These are phyloP conservation scores for Tricholoma saponaceum DNA, from an alignment of 768 basidiomycete genomes.

Conservation along the genomic window DNA sequence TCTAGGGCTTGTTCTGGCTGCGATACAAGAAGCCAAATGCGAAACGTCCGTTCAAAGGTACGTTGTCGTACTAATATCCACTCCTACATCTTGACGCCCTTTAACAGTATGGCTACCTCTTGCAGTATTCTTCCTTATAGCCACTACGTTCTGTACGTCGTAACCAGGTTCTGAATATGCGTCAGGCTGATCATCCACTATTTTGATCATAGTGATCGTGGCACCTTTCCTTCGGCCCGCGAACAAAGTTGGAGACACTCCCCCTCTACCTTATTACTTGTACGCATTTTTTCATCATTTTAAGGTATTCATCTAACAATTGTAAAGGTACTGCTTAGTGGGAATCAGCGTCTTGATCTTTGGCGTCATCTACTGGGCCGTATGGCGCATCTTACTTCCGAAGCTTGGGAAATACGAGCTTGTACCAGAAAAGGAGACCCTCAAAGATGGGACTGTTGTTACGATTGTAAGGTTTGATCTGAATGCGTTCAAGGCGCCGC, in stretches of 20 bases:
- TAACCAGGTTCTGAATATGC: neutral
- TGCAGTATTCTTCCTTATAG: neutral
- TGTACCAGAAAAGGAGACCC: neutral
- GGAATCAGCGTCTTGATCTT: neutral
- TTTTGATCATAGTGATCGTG: constrained; percentile 36
- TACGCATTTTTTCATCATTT: constrained; percentile 13
- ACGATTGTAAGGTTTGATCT: neutral
- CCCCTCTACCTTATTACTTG: constrained; percentile 57
- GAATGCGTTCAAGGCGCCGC: neutral
- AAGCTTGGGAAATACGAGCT: neutral
- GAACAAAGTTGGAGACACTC: constrained; percentile 53
- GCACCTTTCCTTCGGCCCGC: constrained; percentile 53
- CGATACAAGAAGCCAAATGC: constrained; percentile 45
- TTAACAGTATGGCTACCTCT: neutral
- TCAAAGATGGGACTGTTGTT: neutral
- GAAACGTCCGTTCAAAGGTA: constrained; percentile 51
- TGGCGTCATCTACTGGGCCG: neutral
- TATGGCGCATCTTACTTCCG: neutral
- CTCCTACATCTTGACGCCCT: neutral
- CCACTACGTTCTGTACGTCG: neutral
- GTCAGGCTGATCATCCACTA: neutral
- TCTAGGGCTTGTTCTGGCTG: constrained; percentile 52
- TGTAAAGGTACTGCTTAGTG: neutral
- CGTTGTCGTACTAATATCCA: neutral
- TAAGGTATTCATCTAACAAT: no score